Conservation (phyloP, 2,329 filamentous ascomycete species). For the Pseudopithomyces maydicus region DNA sequence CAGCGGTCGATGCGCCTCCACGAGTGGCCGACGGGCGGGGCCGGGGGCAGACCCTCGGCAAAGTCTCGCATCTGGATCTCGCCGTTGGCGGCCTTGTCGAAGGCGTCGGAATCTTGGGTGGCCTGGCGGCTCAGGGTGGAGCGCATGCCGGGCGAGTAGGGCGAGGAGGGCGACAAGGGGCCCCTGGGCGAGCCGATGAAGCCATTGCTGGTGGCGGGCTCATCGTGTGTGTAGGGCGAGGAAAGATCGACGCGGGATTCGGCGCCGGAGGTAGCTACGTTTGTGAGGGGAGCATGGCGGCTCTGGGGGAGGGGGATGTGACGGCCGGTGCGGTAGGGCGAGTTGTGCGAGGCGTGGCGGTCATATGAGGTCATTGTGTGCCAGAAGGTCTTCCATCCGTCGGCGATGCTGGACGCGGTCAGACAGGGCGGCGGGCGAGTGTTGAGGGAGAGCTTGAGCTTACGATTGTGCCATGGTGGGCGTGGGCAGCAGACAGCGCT, state of each 20-base stretch:
- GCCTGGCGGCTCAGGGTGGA: slow-evolving; percentile 73
- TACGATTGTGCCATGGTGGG: slow-evolving; percentile 43
- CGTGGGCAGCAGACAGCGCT: slow-evolving; percentile 1
- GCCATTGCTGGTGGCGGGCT: slow-evolving; percentile 59
- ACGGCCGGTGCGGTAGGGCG: slow-evolving; percentile 86
- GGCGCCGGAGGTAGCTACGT: slow-evolving; percentile 80
- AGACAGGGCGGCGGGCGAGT: slow-evolving; percentile 18
- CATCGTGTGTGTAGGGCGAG: slow-evolving; percentile 78
- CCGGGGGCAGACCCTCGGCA: slow-evolving; percentile 85
- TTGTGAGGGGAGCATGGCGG: slow-evolving; percentile 81
- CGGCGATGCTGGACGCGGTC: slow-evolving; percentile 37
- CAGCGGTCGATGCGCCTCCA: slow-evolving; percentile 94
- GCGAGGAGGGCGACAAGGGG: slow-evolving; percentile 66
- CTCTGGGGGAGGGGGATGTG: slow-evolving; percentile 87
- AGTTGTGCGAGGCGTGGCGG: slow-evolving; percentile 91
- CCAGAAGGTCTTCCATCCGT: slow-evolving; percentile 88
- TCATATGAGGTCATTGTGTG: slow-evolving; percentile 77
- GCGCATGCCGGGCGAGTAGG: slow-evolving; percentile 89
- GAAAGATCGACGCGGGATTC: slow-evolving; percentile 87
- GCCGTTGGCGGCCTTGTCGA: slow-evolving; percentile 71
- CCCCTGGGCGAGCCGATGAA: slow-evolving; percentile 63
- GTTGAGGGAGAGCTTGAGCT: slow-evolving; percentile 15
- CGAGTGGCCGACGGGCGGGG: slow-evolving; percentile 85
- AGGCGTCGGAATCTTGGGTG: slow-evolving; percentile 54
- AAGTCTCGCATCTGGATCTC: slow-evolving; percentile 98